These are phyloP conservation scores for Escovopsis sp. DNA, from an alignment of 2,329 filamentous ascomycete species.

Conservation along the genomic window DNA sequence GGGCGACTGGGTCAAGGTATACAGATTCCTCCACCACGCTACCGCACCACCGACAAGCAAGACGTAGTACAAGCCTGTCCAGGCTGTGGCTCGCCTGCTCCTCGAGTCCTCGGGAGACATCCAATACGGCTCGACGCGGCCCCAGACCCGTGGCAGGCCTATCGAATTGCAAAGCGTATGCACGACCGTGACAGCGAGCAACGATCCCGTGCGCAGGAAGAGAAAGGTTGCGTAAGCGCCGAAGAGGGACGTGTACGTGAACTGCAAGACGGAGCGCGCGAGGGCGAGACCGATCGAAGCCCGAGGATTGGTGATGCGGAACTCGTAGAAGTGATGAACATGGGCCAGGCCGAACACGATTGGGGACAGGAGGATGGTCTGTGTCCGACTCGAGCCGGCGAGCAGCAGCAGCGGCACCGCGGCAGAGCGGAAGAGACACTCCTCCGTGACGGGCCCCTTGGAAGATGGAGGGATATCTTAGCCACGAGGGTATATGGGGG, in stretches of 20 bases:
- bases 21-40: slow-evolving; percentile 57
- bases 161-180: slow-evolving; percentile 89
- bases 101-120: slow-evolving; percentile 12
- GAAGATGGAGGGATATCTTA: neutral
- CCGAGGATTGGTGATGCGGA: slow-evolving; percentile 63
- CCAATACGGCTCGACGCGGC: slow-evolving; percentile 47
- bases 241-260: slow-evolving; percentile 83
- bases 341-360: slow-evolving; percentile 89
- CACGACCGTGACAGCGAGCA: slow-evolving; percentile 59
- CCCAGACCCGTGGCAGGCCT: slow-evolving; percentile 78
- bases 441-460: slow-evolving; percentile 78
- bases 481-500: neutral
- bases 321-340: slow-evolving; percentile 92
- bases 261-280: slow-evolving; percentile 64
- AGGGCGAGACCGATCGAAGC: slow-evolving; percentile 49
- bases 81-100: slow-evolving; percentile 22
- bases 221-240: slow-evolving; percentile 87
- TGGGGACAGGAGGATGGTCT: slow-evolving; percentile 68
- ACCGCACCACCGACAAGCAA: slow-evolving; percentile 58
- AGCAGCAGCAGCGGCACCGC: slow-evolving; percentile 71
- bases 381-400: slow-evolving; percentile 39
- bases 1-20: slow-evolving; percentile 48
- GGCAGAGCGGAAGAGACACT: slow-evolving; percentile 81
- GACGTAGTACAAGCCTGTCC: slow-evolving; percentile 68
- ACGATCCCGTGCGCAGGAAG: slow-evolving; percentile 69